Conservation (phyloP, 129 eudicot species). For the Pittosporum tobira region DNA sequence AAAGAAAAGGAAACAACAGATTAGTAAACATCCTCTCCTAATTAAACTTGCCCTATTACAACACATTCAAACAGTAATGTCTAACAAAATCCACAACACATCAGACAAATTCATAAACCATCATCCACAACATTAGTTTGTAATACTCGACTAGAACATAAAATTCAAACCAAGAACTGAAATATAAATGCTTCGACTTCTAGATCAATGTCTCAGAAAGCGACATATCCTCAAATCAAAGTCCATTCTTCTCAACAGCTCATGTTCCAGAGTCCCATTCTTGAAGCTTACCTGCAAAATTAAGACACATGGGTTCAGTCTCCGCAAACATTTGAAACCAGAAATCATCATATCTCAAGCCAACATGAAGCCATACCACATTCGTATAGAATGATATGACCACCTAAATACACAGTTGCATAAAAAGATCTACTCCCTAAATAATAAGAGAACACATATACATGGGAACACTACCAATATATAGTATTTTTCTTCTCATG, state of each 20-base stretch:
- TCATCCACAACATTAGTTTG: slow-evolving; percentile 22
- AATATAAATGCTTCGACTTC: neutral
- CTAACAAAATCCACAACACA: slow-evolving; percentile 7
- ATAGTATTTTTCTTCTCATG: too few species aligned
- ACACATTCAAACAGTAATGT: slow-evolving; percentile 17
- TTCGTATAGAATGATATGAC: too few species aligned
- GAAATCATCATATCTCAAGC: neutral
- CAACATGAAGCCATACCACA: neutral
- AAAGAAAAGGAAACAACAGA: neutral
- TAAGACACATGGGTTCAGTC: neutral
- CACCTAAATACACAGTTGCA: too few species aligned
- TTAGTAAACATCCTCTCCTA: neutral
- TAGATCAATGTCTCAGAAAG: neutral
- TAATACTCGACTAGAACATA: neutral
- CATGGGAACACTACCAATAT: too few species aligned
- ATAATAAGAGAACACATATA: too few species aligned
- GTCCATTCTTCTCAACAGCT: neutral
- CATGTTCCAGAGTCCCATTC: neutral
- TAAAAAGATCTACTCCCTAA: too few species aligned
- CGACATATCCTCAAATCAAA: neutral
- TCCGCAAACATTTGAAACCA: neutral
- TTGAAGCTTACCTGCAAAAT: too few species aligned
- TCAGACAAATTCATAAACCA: neutral
- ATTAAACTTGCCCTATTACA: neutral
- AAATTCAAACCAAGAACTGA: neutral